phyloP scores from a whole-genome alignment of 1,284 basidiomycete genomes.

The Ceratobasidium sp. region DNA sequence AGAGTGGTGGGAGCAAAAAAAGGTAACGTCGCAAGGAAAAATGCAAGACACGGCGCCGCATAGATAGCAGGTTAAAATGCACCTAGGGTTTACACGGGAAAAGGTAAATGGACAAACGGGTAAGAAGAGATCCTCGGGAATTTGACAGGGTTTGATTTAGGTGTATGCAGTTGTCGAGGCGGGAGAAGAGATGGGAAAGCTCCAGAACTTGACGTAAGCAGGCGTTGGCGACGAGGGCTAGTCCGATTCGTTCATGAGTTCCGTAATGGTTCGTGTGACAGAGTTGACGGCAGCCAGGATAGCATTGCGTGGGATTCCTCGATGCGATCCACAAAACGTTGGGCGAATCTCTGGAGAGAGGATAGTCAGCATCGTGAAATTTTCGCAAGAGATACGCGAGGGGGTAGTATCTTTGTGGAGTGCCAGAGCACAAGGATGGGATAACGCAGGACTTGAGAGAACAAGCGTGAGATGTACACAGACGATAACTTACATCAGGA shows the following conservation, averaged over 20 bases:
- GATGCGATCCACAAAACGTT: constrained; percentile 35
- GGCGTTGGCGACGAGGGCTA: constrained; percentile 20
- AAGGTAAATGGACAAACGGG: constrained; percentile 8
- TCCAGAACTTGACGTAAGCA: constrained; percentile 13
- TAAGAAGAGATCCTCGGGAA: constrained; percentile 12
- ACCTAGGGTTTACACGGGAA: constrained; percentile 24
- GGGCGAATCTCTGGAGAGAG: constrained; percentile 32
- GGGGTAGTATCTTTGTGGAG: constrained; percentile 23
- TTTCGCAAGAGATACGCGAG: not conserved
- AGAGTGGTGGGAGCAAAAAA: not conserved
- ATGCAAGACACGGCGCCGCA: not conserved
- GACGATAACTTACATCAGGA: constrained; percentile 63
- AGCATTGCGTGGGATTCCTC: constrained; percentile 43
- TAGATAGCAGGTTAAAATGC: not conserved
- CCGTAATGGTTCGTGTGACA: constrained; percentile 38
- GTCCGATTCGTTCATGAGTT: constrained; percentile 37
- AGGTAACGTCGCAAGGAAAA: constrained; percentile 13
- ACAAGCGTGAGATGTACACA: not conserved
- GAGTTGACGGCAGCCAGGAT: constrained; percentile 44
- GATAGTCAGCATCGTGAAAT: constrained; percentile 29
- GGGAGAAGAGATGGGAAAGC: constrained; percentile 4
- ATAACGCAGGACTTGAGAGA: not conserved
- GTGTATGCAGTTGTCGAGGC: constrained; percentile 25
- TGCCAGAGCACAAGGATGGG: not conserved
- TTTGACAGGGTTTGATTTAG: not conserved